phyloP scores from a whole-genome alignment of 768 basidiomycete species.

The Agaricus subrufescens region DNA sequence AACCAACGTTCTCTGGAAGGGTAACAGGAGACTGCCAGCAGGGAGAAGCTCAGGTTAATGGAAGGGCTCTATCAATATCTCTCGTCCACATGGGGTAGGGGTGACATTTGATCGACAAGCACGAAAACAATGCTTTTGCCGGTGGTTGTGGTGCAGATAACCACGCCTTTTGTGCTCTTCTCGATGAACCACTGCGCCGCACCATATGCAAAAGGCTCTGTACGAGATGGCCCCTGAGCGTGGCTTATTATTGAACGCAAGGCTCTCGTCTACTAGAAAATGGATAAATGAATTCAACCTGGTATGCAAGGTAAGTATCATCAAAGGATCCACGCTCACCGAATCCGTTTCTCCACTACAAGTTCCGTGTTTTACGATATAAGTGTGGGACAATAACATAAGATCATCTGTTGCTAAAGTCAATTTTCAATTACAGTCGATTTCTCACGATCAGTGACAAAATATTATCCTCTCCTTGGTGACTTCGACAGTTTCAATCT shows the following conservation, averaged over 20 bases:
- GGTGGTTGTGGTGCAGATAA: too few species aligned
- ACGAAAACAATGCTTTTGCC: not conserved
- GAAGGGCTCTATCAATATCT: not conserved
- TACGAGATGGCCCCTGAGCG: not conserved
- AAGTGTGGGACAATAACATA: not conserved
- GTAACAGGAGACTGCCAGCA: not conserved
- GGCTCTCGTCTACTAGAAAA: not conserved
- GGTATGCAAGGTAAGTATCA: not conserved
- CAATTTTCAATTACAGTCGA: too few species aligned
- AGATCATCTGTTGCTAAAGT: too few species aligned
- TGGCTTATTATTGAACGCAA: not conserved
- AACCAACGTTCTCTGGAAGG: not conserved
- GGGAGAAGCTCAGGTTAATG: not conserved
- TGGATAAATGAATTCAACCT: not conserved
- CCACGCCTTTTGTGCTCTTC: not conserved
- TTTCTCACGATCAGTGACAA: too few species aligned
- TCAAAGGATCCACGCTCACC: too few species aligned
- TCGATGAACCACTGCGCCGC: not conserved
- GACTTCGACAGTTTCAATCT: too few species aligned
- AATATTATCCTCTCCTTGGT: too few species aligned
- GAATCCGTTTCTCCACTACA: too few species aligned
- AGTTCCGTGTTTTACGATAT: too few species aligned
- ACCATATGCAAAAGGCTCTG: not conserved
- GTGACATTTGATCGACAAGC: conserved; percentile 1
- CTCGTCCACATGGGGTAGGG: not conserved